A percentile compares a stretch with the other conserved stretches of the same genome.
These are phyloP conservation scores for Astrephomene gubernaculifera DNA, from an alignment of 139 green algal genomes.

Conservation along the genomic window DNA sequence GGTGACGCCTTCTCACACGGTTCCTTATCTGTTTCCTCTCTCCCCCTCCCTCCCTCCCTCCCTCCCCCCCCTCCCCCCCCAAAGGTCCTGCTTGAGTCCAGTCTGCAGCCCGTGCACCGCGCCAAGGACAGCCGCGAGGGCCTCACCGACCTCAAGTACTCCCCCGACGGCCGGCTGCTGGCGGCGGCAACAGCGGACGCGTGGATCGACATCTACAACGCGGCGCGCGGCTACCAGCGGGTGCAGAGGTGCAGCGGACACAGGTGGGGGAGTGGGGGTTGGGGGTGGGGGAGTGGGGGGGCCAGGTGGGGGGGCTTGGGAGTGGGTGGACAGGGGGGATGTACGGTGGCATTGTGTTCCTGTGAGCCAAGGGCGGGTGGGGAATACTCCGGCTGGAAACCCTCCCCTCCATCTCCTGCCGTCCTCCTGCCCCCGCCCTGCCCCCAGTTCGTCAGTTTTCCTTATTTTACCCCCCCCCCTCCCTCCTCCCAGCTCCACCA, in stretches of 20 bases:
- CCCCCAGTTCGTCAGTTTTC: neutral
- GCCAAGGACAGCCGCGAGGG: slow-evolving; percentile 58
- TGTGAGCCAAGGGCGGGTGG: neutral
- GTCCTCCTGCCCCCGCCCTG: neutral
- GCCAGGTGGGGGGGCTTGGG: neutral
- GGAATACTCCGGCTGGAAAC: neutral
- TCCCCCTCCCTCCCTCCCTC: neutral
- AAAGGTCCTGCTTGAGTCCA: slow-evolving; percentile 57
- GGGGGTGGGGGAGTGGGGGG: neutral
- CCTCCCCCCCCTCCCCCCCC: neutral
- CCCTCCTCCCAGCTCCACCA: slow-evolving; percentile 55
- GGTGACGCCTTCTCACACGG: too few relatives aligned
- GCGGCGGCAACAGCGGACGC: slow-evolving; percentile 69
- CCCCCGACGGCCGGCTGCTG: slow-evolving; percentile 64
- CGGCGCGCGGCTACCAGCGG: slow-evolving; percentile 38
- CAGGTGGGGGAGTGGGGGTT: neutral
- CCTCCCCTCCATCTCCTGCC: neutral
- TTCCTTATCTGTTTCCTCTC: neutral
- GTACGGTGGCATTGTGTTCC: neutral
- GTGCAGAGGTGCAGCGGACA: slow-evolving; percentile 13
- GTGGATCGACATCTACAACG: slow-evolving; percentile 74
- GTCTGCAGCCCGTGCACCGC: slow-evolving; percentile 59
- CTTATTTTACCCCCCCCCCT: neutral
- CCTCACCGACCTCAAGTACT: slow-evolving; percentile 80
- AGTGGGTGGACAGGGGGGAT: neutral